Conservation (phyloP, 176 grass and related monocot genomes). For the Oryza longistaminata region DNA sequence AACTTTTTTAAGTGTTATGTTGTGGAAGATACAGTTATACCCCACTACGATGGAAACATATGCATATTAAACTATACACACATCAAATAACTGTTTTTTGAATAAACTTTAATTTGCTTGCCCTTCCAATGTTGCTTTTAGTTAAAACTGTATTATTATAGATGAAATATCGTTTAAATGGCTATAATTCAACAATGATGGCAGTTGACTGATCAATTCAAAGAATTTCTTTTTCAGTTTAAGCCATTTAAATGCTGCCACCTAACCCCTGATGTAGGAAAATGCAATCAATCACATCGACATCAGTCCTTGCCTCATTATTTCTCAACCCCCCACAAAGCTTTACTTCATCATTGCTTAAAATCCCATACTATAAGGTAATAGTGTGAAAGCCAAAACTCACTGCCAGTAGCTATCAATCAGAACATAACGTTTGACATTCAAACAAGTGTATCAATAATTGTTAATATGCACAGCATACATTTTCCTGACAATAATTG, state of each 20-base stretch:
- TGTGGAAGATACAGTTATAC: not conserved
- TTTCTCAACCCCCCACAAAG: constrained; percentile 11
- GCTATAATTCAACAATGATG: not conserved
- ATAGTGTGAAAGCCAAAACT: constrained; percentile 21
- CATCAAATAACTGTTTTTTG: not conserved
- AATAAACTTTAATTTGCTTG: not conserved
- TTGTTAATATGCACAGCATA: not conserved
- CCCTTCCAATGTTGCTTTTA: not conserved
- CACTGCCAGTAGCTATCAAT: constrained; percentile 35
- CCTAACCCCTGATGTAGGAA: constrained; percentile 1
- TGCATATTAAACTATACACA: not conserved
- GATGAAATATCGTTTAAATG: not conserved
- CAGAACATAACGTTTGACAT: constrained; percentile 4
- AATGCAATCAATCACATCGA: constrained; percentile 45
- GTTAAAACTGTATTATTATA: not conserved
- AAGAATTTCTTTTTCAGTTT: not conserved
- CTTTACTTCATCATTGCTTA: constrained; percentile 32
- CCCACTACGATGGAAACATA: not conserved
- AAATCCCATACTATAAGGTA: constrained; percentile 20
- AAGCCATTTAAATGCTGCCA: constrained; percentile 16
- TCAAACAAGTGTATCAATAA: constrained; percentile 26
- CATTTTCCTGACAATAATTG: constrained; percentile 12
- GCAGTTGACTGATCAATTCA: constrained; percentile 34
- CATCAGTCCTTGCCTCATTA: constrained; percentile 10
- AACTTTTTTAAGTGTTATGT: not conserved